Evolutionary conservation across 139 green algal genomes (phyloP), one percentile per base, ranked within the genome.

Genomic region (Chlorella sorokiniana): DNA sequence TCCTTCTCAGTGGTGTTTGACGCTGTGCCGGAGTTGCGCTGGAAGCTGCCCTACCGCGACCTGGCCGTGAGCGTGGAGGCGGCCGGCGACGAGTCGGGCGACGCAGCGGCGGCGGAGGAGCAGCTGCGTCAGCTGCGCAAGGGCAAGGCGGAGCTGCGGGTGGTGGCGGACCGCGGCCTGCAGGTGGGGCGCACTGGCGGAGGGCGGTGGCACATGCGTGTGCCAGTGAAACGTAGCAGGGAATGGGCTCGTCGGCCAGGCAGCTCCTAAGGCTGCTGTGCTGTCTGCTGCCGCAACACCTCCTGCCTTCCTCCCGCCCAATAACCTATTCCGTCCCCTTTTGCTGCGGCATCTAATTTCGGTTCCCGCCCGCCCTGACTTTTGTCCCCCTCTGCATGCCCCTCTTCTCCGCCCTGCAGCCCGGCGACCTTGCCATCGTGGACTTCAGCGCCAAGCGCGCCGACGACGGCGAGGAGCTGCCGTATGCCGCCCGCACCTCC

Each of bases 1-100:
- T 80, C 25, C 1, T 91, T 87, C 78, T 41, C 61, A 10, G 23
- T 90, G 18, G 48, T 41, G 1, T 89, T 91, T 56, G 82, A 88
- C 31, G 42, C 83, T 2, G 22, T 90, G 56, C 92, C 91, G 14
- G 54, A 76, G 4, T 29, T 94, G 9, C 42, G 40, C 11, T 95
- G 93, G 93, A 89, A 80, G 61, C 78, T 41, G 7, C 86, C 89
- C 23, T 95, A 96, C 88, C 79, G 85, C 18, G 85, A 91, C 23
- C 70, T 94, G 10, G 68, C 86, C 63, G 90, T 96, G 59, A 52
- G 72, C 2, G 78, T 90, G 40, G 62, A 76, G 48, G 63, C 81
- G 31, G 77, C 69, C 10, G 70, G 75, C 29, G 63, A 83, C 54
- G 69, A 81, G 48, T 56, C 76, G 7, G 87, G 84, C 18, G 91